These are phyloP conservation scores for Davidsoniella virescens DNA, from an alignment of 2,329 filamentous ascomycete genomes.

Conservation along the genomic window DNA sequence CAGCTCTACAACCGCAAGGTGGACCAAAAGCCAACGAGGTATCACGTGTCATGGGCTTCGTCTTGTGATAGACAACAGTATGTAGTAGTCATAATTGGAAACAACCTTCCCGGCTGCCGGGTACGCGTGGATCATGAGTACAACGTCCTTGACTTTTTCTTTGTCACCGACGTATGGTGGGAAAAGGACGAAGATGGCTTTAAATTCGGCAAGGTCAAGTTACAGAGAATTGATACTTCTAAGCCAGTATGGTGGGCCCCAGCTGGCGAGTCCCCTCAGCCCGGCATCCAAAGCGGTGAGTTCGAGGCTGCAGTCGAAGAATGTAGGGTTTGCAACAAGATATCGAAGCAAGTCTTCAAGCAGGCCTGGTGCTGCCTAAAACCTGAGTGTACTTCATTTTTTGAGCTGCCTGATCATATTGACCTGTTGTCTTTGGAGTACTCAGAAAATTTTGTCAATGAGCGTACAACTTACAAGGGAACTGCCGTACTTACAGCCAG, in stretches of 20 bases:
- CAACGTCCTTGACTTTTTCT: slow-evolving; percentile 52
- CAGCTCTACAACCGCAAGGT: slow-evolving; percentile 20
- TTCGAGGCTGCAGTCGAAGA: neutral
- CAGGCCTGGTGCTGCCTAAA: slow-evolving; percentile 20
- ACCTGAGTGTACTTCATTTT: slow-evolving; percentile 13
- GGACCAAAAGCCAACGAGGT: slow-evolving; percentile 23
- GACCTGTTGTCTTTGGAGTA: slow-evolving; percentile 29
- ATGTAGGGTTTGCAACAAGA: slow-evolving; percentile 26
- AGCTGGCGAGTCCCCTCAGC: slow-evolving; percentile 14
- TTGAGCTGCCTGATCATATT: slow-evolving; percentile 24
- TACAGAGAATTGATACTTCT: slow-evolving; percentile 43
- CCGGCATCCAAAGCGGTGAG: too few species aligned
- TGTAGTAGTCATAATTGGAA: slow-evolving; percentile 39
- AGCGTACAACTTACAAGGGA: slow-evolving; percentile 28
- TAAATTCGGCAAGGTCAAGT: slow-evolving; percentile 36
- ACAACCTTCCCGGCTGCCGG: slow-evolving; percentile 16
- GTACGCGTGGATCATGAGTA: slow-evolving; percentile 40
- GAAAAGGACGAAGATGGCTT: slow-evolving; percentile 32
- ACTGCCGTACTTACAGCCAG: slow-evolving; percentile 13
- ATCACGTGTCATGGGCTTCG: slow-evolving; percentile 18
- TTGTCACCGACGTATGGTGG: slow-evolving; percentile 51
- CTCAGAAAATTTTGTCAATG: slow-evolving; percentile 38
- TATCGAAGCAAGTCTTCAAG: slow-evolving; percentile 24
- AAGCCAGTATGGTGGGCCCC: slow-evolving; percentile 38
- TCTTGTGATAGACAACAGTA: slow-evolving; percentile 30